Base-by-base conservation (phyloP, 208 protist species). In the Wallacemonas sp. region DNA sequence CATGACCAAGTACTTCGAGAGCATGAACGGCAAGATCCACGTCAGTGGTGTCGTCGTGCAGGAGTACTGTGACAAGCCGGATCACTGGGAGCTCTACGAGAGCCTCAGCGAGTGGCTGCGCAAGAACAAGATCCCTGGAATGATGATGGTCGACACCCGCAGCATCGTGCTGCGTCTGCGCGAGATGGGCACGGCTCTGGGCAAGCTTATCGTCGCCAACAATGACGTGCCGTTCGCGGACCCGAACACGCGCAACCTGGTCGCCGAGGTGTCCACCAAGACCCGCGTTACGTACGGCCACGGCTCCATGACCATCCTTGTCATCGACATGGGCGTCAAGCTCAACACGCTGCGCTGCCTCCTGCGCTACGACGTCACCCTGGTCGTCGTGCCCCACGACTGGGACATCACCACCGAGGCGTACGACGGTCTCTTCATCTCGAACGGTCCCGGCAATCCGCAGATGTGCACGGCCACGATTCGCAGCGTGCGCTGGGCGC, bases 91-190 rank as follows among this genome's bases (percentile, higher is more conserved):
- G 60, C 82, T 95, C 52, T 83, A 86, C 38, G 74, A 92, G 63
- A 83, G 70, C 26, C 83, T 96, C 21, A 80, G 82, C 23, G 43
- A 82, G 27, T 99, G 98, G 97, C 77, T 99, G 27, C 61, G 85
- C 33, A 52, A 85, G 58, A 83, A 98, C 62, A 96, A 98, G 57
- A 95, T 99, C 41, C 98, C 98, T 26, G 98, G 87, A 38, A 88
- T 99, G 61, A 98, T 93, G 79, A 97, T 97, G 68, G 88, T 99
- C 14, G 98, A 99, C 78, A 99, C 98, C 1, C 87, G 98, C 56
- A 92, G 87, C 57, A 91, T 99, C 56, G 99, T 99, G 27, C 95
- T 98, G 68, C 96, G 93, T 54, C 93, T 99, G 55, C 93, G 97
- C 36, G 90, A 98, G 26, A 92, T 94, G 66, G 97, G 94, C 49